A percentile compares a stretch with the other conserved stretches of the same genome.
These are phyloP conservation scores for Ceratocystis alfenasii DNA, from an alignment of 2,329 filamentous ascomycete species.

Conservation along the genomic window DNA sequence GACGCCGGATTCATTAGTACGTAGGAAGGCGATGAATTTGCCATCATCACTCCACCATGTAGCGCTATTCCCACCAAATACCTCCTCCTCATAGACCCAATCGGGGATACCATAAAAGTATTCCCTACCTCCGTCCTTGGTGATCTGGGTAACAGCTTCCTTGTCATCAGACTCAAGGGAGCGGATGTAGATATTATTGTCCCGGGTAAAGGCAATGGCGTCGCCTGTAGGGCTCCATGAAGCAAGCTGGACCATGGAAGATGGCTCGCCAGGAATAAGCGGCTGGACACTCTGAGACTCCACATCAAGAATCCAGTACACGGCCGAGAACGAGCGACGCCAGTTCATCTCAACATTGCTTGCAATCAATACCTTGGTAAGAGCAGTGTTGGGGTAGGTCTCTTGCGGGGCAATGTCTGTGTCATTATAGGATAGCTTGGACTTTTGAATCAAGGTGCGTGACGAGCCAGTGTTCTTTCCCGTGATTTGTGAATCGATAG, in stretches of 20 bases:
- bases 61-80: constrained; percentile 61
- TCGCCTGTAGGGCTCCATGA: constrained; percentile 82
- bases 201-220: constrained; percentile 73
- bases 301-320: constrained; percentile 90
- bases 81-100: constrained; percentile 76
- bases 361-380: constrained; percentile 75
- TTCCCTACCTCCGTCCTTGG: constrained; percentile 72
- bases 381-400: constrained; percentile 66
- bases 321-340: constrained; percentile 76
- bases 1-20: constrained; percentile 85
- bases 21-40: constrained; percentile 77
- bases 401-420: constrained; percentile 44
- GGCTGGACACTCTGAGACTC: constrained; percentile 64
- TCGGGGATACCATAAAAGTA: constrained; percentile 94
- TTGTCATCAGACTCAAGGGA: constrained; percentile 34
- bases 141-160: constrained; percentile 54
- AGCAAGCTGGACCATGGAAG: constrained; percentile 65
- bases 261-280: constrained; percentile 55
- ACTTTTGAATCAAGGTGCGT: constrained; percentile 62
- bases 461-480: constrained; percentile 33
- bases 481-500: constrained; percentile 27
- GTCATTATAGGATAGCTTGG: constrained; percentile 48
- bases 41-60: constrained; percentile 95
- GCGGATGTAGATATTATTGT: constrained; percentile 83
- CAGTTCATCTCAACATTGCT: constrained; percentile 65